A percentile compares a stretch with the other conserved stretches of the same genome.
These are phyloP conservation scores for Neofusicoccum sp. DNA, from an alignment of 2,329 filamentous ascomycete genomes.

Conservation along the genomic window DNA sequence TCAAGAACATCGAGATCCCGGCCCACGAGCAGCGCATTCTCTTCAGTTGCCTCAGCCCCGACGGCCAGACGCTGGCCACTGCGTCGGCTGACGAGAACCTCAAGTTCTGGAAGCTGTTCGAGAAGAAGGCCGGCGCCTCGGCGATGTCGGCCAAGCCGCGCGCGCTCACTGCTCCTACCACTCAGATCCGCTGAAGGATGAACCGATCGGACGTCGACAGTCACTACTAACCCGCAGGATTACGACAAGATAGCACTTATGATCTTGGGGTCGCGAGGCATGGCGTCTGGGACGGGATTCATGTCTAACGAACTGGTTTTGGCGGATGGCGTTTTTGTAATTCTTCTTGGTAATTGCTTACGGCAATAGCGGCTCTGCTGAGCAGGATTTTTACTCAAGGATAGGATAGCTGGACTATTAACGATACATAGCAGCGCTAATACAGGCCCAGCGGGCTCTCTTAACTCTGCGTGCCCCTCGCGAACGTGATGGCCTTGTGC, in stretches of 20 bases:
- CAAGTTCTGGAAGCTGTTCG: slow-evolving; percentile 99
- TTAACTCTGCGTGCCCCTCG: background rate
- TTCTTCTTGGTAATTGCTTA: slow-evolving; percentile 10
- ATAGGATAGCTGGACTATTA: slow-evolving; percentile 6
- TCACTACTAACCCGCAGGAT: slow-evolving; percentile 12
- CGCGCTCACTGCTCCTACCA: slow-evolving; percentile 12
- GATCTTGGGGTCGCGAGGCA: background rate
- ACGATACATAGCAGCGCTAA: slow-evolving; percentile 7
- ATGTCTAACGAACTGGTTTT: slow-evolving; percentile 2
- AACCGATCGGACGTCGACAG: background rate
- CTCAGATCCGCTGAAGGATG: slow-evolving; percentile 15
- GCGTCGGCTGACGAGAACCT: slow-evolving; percentile 93
- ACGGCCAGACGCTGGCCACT: slow-evolving; percentile 96
- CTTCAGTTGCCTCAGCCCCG: slow-evolving; percentile 94
- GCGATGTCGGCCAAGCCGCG: slow-evolving; percentile 7
- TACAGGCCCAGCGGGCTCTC: background rate
- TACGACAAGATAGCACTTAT: slow-evolving; percentile 9
- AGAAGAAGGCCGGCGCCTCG: slow-evolving; percentile 79
- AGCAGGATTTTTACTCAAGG: background rate
- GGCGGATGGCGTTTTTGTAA: background rate
- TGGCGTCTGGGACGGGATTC: slow-evolving; percentile 6
- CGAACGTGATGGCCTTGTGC: background rate
- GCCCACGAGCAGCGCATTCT: slow-evolving; percentile 95
- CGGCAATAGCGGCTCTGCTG: background rate
- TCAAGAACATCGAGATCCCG: slow-evolving; percentile 96